These are phyloP conservation scores for Friedmanniomyces endolithicus DNA, from an alignment of 495 filamentous ascomycete genomes.

Conservation along the genomic window DNA sequence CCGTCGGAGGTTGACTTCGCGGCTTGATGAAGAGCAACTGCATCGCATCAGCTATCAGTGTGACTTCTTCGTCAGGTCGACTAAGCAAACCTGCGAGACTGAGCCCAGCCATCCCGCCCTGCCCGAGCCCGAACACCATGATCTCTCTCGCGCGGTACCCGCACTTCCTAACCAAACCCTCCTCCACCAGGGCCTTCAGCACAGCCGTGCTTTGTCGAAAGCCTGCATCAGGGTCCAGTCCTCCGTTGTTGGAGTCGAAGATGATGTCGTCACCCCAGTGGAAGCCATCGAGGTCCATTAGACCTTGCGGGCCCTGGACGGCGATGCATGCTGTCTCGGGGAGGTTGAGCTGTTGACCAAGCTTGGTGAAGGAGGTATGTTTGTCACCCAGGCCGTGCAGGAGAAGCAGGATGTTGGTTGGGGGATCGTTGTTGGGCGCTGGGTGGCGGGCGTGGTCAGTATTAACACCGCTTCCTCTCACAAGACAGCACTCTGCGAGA, in stretches of 20 bases:
- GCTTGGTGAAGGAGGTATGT: constrained; percentile 51
- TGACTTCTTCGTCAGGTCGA: constrained; percentile 17
- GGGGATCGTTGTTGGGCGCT: constrained; percentile 26
- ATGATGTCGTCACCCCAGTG: constrained; percentile 90
- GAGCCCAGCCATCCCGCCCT: constrained; percentile 72
- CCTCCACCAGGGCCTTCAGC: constrained; percentile 44
- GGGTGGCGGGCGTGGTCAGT: background rate
- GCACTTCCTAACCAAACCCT: constrained; percentile 51
- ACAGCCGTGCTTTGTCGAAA: constrained; percentile 49
- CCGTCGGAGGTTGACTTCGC: background rate
- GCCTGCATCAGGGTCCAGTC: constrained; percentile 67
- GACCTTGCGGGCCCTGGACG: constrained; percentile 55
- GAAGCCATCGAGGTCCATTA: constrained; percentile 63
- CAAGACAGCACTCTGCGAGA: background rate
- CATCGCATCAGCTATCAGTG: background rate
- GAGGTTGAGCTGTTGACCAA: constrained; percentile 60
- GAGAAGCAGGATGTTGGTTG: constrained; percentile 68
- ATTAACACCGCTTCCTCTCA: no score
- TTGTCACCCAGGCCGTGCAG: constrained; percentile 86
- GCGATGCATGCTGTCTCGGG: constrained; percentile 70
- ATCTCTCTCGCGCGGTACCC: constrained; percentile 59
- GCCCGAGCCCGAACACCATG: constrained; percentile 71
- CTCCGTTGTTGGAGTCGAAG: constrained; percentile 48
- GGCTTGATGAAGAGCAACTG: constrained; percentile 8
- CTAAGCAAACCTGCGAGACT: constrained; percentile 33